Base-by-base conservation (phyloP, 129 eudicot genomes). In the Lonicera japonica region DNA sequence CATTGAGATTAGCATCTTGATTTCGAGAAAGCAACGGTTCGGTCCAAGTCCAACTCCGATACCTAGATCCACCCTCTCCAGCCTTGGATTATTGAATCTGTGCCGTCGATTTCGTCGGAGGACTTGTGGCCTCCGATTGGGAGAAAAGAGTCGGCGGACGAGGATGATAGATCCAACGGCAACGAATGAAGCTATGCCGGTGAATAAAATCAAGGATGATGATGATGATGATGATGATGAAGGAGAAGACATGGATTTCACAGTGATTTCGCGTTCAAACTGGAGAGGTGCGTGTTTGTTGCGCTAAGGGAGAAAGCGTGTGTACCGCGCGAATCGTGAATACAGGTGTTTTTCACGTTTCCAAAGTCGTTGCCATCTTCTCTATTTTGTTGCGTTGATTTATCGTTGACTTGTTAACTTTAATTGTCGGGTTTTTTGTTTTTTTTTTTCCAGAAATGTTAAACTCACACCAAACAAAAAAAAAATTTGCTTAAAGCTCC, bases 171-270 rank as follows among this genome's bases (percentile, higher is more conserved):
- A 74, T n/a, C 73, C 60, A 41, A 73, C 20, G 21, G 72, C 72
- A 12, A 45, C 51, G 51, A 45, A 10, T 52, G 67, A 60, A 34
- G 73, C 61, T 51, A 66, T 67, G 64, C 72, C 67, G 41, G 68
- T 51, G 40, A 73, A 48, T 29, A 73, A 60, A 59, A 63, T 51
- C 25, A 72, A 64, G 14, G 70, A 64, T 8, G 77, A 72, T 11
- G 77, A 72, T 56, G 77, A 56, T 8, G 77, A 72, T 11, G 70
- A 64, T 8, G 77, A 72, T 11, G 77, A 72, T 56, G 77, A 56
- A 29, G 36, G 36, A 29, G 36, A 29, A 29, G 36, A 29, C 36
- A 29, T 29, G 36, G 36, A 29, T 29, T 29, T 29, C 36, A 29
- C 51, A 70, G 64, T 56, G 59, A 38, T 21, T 47, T 45, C 1